Percentiles rank a stretch among this genome's conserved stretches.
Conservation (phyloP, 1,284 basidiomycete species). For the Moesziomyces sp. region DNA sequence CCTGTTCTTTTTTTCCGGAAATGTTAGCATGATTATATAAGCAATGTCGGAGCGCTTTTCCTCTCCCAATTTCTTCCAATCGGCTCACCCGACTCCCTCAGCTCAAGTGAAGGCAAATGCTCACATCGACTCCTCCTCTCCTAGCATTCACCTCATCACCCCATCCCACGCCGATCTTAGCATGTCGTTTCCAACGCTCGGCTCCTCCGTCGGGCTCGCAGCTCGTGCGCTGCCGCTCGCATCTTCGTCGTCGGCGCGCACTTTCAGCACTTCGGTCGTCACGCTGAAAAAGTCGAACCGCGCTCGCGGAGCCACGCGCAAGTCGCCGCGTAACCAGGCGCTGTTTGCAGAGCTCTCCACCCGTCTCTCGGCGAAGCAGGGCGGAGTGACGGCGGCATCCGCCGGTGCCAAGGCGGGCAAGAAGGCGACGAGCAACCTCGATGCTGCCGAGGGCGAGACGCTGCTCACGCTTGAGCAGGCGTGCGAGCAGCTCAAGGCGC, state of each 20-base stretch:
- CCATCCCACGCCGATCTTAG: neutral
- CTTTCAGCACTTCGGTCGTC: slow-evolving; percentile 36
- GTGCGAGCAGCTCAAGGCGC: slow-evolving; percentile 36
- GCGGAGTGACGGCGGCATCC: slow-evolving; percentile 10
- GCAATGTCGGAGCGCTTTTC: neutral
- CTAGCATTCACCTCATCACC: slow-evolving; percentile 2
- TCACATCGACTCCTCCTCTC: neutral
- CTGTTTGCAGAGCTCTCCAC: slow-evolving; percentile 33
- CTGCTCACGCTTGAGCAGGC: slow-evolving; percentile 47
- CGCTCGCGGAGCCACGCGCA: slow-evolving; percentile 48
- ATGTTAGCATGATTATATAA: slow-evolving; percentile 17
- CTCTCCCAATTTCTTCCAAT: slow-evolving; percentile 17
- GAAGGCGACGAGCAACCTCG: slow-evolving; percentile 32
- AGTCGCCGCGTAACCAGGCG: slow-evolving; percentile 43
- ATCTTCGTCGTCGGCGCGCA: slow-evolving; percentile 25
- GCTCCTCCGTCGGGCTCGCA: slow-evolving; percentile 10
- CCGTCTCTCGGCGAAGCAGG: slow-evolving; percentile 21
- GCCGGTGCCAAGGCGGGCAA: slow-evolving; percentile 16
- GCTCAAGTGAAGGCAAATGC: neutral
- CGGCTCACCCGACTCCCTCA: neutral
- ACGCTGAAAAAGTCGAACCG: slow-evolving; percentile 49
- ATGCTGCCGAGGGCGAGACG: slow-evolving; percentile 40
- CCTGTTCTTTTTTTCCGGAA: neutral
- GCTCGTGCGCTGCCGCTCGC: slow-evolving; percentile 16
- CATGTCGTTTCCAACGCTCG: slow-evolving; percentile 14